Percentiles rank a stretch among this genome's conserved stretches.
These are phyloP conservation scores for Diaporthe sp. DNA, from an alignment of 2,329 filamentous ascomycete species.

Conservation along the genomic window DNA sequence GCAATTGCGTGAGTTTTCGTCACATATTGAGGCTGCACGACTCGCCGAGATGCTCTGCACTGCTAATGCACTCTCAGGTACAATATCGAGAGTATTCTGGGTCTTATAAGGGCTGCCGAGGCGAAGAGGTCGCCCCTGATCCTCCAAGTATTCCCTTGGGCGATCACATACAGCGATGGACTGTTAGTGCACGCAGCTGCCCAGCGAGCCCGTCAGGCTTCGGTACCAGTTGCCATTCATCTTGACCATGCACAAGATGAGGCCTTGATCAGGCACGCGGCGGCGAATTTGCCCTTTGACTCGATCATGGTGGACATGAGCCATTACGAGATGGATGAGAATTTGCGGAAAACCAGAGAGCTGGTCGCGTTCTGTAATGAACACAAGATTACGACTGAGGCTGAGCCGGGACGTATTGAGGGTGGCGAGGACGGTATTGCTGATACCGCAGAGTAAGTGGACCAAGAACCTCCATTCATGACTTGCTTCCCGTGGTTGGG, in stretches of 20 bases:
- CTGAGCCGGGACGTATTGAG: conserved; percentile 79
- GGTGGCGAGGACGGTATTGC: conserved; percentile 74
- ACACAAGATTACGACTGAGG: conserved; percentile 76
- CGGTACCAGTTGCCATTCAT: conserved; percentile 69
- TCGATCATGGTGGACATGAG: conserved; percentile 83
- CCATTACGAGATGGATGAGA: conserved; percentile 79
- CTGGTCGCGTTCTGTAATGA: conserved; percentile 73
- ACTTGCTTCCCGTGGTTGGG: no score
- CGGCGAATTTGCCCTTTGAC: conserved; percentile 69
- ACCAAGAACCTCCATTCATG: not conserved
- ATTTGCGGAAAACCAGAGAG: conserved; percentile 73
- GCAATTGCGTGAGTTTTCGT: conserved; percentile 33
- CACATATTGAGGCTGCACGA: not conserved
- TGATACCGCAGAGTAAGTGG: conserved; percentile 65
- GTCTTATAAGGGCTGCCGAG: conserved; percentile 60
- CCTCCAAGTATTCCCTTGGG: conserved; percentile 80
- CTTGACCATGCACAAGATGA: conserved; percentile 73
- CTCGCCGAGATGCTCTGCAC: not conserved
- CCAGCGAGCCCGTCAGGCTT: conserved; percentile 61
- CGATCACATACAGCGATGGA: conserved; percentile 69
- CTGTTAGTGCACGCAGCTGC: conserved; percentile 64
- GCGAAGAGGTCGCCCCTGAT: conserved; percentile 72
- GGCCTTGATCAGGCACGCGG: conserved; percentile 66
- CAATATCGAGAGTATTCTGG: conserved; percentile 75
- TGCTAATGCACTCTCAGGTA: conserved; percentile 51